Evolutionary conservation across 129 eudicot genomes (phyloP).

Genomic region (Artemisia argyi): DNA sequence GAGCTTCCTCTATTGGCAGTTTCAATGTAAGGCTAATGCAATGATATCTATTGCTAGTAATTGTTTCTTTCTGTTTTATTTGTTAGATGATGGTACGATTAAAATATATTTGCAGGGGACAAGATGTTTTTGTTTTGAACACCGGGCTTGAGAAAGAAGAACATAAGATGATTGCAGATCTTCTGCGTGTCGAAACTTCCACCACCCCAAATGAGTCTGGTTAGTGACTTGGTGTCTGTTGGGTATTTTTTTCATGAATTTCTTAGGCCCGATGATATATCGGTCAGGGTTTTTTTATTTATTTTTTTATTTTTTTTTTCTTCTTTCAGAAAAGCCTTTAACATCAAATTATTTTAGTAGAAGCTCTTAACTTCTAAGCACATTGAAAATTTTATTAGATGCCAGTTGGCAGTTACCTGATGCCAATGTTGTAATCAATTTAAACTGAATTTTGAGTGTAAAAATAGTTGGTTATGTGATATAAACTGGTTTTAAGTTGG

Average conservation of each 20-base stretch:
- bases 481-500: no score
- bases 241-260: not conserved
- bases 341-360: no score
- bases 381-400: no score
- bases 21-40: slow-evolving; percentile 51
- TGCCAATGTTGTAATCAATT: no score
- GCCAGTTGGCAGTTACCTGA: no score
- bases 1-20: slow-evolving; percentile 86
- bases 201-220: slow-evolving; percentile 66
- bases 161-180: slow-evolving; percentile 54
- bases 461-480: no score
- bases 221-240: slow-evolving; percentile 45
- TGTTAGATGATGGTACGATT: not conserved
- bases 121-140: slow-evolving; percentile 71
- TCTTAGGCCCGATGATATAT: no score
- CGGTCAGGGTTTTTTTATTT: no score
- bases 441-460: no score
- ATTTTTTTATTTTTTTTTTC: no score
- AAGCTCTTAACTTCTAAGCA: no score
- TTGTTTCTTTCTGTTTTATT: not conserved
- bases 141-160: slow-evolving; percentile 70
- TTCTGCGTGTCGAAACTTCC: slow-evolving; percentile 61
- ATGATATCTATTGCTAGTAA: not conserved
- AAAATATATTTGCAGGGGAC: slow-evolving; percentile 56
- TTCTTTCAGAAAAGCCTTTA: no score